phyloP scores from a whole-genome alignment of 805 yeast genomes.

The Candida ulmi region DNA sequence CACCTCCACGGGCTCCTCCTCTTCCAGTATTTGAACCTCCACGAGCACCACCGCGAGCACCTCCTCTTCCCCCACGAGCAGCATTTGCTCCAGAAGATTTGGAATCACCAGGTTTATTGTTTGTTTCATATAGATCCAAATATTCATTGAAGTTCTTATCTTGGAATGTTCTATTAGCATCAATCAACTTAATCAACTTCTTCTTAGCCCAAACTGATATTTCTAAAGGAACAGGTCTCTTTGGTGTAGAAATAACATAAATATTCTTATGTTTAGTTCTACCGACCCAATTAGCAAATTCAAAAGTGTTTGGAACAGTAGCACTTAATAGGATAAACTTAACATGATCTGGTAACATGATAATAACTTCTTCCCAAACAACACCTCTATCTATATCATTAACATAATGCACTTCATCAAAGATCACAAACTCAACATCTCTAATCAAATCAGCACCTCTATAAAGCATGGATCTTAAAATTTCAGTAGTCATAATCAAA shows the following conservation, averaged over 20 bases:
- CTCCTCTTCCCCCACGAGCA: slow-evolving; percentile 37
- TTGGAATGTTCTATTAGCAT: slow-evolving; percentile 63
- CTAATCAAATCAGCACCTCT: slow-evolving; percentile 95
- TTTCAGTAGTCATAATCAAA: slow-evolving; percentile 98
- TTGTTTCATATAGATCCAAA: slow-evolving; percentile 41
- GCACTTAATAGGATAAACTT: slow-evolving; percentile 89
- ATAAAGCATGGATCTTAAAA: slow-evolving; percentile 92
- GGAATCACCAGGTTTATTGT: slow-evolving; percentile 19
- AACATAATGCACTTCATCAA: slow-evolving; percentile 97
- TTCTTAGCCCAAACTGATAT: slow-evolving; percentile 81
- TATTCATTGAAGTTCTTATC: slow-evolving; percentile 61
- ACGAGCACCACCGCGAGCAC: slow-evolving; percentile 41
- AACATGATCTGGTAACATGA: slow-evolving; percentile 95
- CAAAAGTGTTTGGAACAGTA: slow-evolving; percentile 97
- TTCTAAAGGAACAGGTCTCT: slow-evolving; percentile 94
- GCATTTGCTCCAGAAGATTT: slow-evolving; percentile 19
- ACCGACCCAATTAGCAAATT: slow-evolving; percentile 98
- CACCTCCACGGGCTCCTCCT: slow-evolving; percentile 36
- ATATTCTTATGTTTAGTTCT: slow-evolving; percentile 94
- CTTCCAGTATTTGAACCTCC: too few relatives aligned
- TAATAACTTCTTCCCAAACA: slow-evolving; percentile 98
- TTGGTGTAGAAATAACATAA: slow-evolving; percentile 92
- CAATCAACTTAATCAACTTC: slow-evolving; percentile 66
- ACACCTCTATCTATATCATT: slow-evolving; percentile 97
- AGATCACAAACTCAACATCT: slow-evolving; percentile 95